Percentiles rank a stretch among this genome's conserved stretches.
These are phyloP conservation scores for Fusarium robinianum DNA, from an alignment of 2,329 filamentous ascomycete genomes.

Conservation along the genomic window DNA sequence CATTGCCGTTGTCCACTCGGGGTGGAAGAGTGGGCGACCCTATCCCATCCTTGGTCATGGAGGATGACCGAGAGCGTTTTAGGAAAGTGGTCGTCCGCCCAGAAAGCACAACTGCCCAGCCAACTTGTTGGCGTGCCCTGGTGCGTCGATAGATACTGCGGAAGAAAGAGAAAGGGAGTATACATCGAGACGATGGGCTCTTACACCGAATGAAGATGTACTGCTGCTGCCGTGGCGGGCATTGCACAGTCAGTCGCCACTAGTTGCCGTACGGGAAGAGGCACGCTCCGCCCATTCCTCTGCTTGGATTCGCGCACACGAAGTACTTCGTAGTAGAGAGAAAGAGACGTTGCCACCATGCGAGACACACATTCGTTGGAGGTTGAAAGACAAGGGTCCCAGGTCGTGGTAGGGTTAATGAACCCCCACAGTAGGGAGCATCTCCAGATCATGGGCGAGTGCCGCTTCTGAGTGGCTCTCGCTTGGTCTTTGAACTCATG, in stretches of 20 bases:
- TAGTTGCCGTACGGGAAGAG: no score
- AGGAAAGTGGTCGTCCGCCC: constrained; percentile 17
- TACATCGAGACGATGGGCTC: no score
- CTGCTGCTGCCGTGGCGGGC: no score
- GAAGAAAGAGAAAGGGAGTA: no score
- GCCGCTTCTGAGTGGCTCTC: constrained; percentile 8
- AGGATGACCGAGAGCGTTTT: constrained; percentile 16
- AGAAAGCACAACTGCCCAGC: neutral
- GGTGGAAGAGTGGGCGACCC: constrained; percentile 17
- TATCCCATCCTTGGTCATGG: no score
- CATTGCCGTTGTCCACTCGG: constrained; percentile 29
- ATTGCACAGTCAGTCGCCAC: no score
- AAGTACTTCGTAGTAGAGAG: no score
- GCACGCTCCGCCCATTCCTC: no score
- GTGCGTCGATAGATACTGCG: no score
- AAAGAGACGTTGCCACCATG: constrained; percentile 7
- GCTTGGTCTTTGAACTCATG: constrained; percentile 1
- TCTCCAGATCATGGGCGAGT: constrained; percentile 17
- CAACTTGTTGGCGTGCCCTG: neutral
- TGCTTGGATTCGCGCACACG: no score
- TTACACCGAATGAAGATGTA: no score
- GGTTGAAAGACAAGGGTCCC: constrained; percentile 20
- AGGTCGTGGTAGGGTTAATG: constrained; percentile 9
- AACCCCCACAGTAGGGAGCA: constrained; percentile 22
- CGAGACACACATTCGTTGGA: no score